Evolutionary conservation across 768 basidiomycete genomes (phyloP), one percentile per base, ranked within the genome.

Genomic region (Mycena metata): DNA sequence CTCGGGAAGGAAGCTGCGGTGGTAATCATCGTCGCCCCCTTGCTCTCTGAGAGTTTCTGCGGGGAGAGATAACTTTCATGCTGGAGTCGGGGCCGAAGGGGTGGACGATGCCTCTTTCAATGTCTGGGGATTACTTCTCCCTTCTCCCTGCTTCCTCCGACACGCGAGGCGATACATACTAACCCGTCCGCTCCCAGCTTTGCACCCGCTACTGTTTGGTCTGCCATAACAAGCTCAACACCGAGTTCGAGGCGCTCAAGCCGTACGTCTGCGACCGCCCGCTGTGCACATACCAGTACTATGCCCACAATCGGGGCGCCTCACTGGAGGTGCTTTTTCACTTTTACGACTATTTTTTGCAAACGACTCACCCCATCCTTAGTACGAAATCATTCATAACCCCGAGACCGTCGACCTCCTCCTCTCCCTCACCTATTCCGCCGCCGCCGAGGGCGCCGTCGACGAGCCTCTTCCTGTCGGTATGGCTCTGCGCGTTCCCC

Each of bases 311-410:
- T 64, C 83, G 88, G 30, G 91, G 90, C 0, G 87, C 89, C 7
- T 90, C 90, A 11, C 83, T 92, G 21, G 90, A 92, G 82, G 90
- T 89, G 71, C 16, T 59, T 2, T 42, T 57, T 19, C 33, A 21
- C 57, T 16, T 24, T 15, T 56, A n/a, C 35, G 1, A 2, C 24
- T 39, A 12, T 16, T 13, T 1, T 23, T 16, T 5, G 12, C 36
- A 60, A 55, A 39, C 61, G 26, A 15, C 1, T 42, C 23, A 0
- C 36, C 1, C 56, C 3, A 30, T 30, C 6, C 3, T 30, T 30
- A 92, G 90, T 91, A 92, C 70, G 91, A 93, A 75, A 90, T 93
- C 61, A 80, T 86, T 21, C 85, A 86, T 64, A 91, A 92, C 69
- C 82, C 89, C 0, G 78, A 82, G 49, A 87, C 86, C 0, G 91